Evolutionary conservation across 371 early-diverging fungal species (phyloP), one percentile per base, ranked within the genome.

Genomic region (Phascolomyces articulosus): DNA sequence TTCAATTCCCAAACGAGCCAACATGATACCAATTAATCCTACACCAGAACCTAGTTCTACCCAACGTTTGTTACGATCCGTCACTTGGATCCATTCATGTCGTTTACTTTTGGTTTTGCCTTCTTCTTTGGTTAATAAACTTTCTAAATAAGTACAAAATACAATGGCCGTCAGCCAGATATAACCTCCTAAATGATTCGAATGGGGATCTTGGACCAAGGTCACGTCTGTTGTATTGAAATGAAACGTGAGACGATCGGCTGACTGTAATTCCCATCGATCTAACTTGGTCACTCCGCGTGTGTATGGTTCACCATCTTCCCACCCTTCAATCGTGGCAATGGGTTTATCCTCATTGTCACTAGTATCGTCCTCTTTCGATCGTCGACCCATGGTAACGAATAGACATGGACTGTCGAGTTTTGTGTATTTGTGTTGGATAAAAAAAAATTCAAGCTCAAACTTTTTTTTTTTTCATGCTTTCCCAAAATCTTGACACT

Each of bases 41-140:
- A 85, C 77, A 4, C 85, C 85, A 26, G 82, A 77, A 15, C 85
- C 85, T 6, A 85, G 62, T 47, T 85, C 85, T 20, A 85, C 77
- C 77, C 82, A 78, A 0, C 78, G 75, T 27, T 79, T 73, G 23
- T 55, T 63, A 24, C 65, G 74, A 58, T 79, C 79, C 40, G 34
- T 34, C 0, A 83, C 38, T 8, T 70, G 74, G 15, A 80, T 75
- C 69, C 74, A 74, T 1, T 71, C 73, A 27, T 72, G 73, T 0
- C 82, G 63, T 28, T 64, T 62, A 40, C 65, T 41, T 18, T 55
- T 40, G 1, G 40, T 38, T 40, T 64, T 64, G 24, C 53, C 51
- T 0, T 23, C 57, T 11, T 28, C 40, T 27, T 71, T 75, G 4
- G 56, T 21, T 20, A 54, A 57, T 16, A 83, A 55, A 23, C 68